These are phyloP conservation scores for Sporobolomyces pararoseus DNA, from an alignment of 768 basidiomycete genomes.

Conservation along the genomic window DNA sequence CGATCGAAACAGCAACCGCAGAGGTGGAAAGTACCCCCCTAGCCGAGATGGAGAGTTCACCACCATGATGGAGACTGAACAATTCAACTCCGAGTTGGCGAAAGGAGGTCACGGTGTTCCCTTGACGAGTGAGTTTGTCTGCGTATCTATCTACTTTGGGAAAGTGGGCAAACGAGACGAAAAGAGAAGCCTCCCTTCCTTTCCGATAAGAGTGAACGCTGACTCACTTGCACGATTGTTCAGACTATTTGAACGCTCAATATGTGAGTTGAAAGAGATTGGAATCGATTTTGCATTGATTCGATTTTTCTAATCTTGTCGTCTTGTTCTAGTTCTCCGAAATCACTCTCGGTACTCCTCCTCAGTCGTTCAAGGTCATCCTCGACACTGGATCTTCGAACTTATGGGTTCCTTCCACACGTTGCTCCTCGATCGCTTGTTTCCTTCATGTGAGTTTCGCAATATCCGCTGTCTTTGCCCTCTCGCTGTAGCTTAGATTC, in stretches of 20 bases:
- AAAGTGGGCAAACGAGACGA: no score
- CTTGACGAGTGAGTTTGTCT: constrained; percentile 66
- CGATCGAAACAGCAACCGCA: constrained; percentile 48
- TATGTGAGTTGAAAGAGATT: constrained; percentile 4
- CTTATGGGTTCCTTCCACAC: constrained; percentile 52
- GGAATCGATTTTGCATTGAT: no score
- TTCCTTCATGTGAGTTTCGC: constrained; percentile 66
- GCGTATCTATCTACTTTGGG: background rate
- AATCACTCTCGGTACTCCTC: constrained; percentile 74
- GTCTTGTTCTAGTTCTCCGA: constrained; percentile 89
- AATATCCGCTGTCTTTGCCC: background rate
- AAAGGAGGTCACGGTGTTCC: constrained; percentile 82
- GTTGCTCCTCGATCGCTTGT: constrained; percentile 82
- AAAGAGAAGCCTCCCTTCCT: background rate
- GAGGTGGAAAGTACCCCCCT: constrained; percentile 62
- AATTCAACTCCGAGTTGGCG: constrained; percentile 52
- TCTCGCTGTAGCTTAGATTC: no score
- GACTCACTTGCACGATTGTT: background rate
- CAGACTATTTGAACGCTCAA: constrained; percentile 94
- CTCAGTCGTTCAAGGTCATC: constrained; percentile 61
- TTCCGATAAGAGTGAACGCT: background rate
- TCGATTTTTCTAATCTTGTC: constrained; percentile 47
- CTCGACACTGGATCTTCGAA: constrained; percentile 65
- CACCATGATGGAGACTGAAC: constrained; percentile 61
- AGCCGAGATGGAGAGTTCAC: constrained; percentile 31